Conservation (phyloP, 1,139 yeast species). For the Debaryomyces sp. region DNA sequence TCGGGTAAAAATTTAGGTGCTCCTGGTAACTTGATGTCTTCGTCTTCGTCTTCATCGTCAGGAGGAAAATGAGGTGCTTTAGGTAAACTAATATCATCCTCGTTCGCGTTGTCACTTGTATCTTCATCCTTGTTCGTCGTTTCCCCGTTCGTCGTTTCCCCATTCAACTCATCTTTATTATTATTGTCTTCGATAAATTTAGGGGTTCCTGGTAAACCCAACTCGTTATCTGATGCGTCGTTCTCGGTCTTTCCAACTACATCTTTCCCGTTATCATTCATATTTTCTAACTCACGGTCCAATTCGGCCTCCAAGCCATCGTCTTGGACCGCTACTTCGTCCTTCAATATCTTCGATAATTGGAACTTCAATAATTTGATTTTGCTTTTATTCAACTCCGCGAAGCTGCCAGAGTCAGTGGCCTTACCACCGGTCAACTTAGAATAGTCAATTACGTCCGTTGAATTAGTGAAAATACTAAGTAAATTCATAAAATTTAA, state of each 20-base stretch:
- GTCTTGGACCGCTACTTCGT: constrained; percentile 33
- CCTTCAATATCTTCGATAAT: constrained; percentile 42
- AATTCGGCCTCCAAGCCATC: constrained; percentile 30
- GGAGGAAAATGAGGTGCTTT: constrained; percentile 39
- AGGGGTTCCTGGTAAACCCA: constrained; percentile 14
- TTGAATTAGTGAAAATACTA: constrained; percentile 28
- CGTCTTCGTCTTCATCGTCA: constrained; percentile 22
- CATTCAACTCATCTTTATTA: constrained; percentile 1
- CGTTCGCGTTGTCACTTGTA: not conserved
- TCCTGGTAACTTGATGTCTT: constrained; percentile 41
- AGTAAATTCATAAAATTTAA: constrained; percentile 38
- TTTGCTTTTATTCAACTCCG: constrained; percentile 33
- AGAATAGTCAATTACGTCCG: constrained; percentile 34
- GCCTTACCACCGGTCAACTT: constrained; percentile 39
- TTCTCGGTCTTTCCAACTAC: not conserved
- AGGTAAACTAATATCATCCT: constrained; percentile 21
- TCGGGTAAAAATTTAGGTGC: constrained; percentile 48
- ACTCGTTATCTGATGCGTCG: not conserved
- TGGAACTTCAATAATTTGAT: constrained; percentile 43
- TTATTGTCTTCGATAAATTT: constrained; percentile 4
- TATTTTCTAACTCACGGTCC: constrained; percentile 27
- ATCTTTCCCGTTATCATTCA: constrained; percentile 10
- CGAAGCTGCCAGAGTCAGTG: constrained; percentile 27
- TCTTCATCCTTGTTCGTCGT: not conserved
- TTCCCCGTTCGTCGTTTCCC: too few relatives aligned